Percentiles rank a stretch among this genome's conserved stretches.
Conservation (phyloP, 306 rosid genomes). For the Aeschynomene evenia region DNA sequence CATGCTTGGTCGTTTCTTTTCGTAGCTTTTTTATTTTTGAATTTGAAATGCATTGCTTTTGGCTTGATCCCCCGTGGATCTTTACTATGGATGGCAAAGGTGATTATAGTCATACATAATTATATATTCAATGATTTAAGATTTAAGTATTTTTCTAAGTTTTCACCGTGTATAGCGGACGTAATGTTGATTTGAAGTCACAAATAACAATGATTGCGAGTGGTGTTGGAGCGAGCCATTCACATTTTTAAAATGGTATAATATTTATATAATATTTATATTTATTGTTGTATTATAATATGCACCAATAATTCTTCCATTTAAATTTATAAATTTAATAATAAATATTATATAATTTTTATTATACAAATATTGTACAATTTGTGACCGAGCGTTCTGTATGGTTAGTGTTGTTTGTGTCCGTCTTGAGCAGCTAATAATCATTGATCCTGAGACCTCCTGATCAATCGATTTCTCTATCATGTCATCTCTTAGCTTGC, state of each 20-base stretch:
- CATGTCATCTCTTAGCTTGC: neutral
- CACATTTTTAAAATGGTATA: too few relatives aligned
- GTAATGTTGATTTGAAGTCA: neutral
- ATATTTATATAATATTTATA: too few relatives aligned
- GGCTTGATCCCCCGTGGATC: neutral
- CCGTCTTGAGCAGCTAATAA: neutral
- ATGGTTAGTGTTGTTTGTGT: neutral
- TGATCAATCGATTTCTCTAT: neutral
- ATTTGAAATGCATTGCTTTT: constrained; percentile 1
- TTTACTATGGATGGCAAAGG: neutral
- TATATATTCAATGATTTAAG: neutral
- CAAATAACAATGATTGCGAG: neutral
- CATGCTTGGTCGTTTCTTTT: neutral
- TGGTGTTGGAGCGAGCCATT: neutral
- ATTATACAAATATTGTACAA: too few relatives aligned
- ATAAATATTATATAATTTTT: too few relatives aligned
- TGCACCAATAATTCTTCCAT: too few relatives aligned
- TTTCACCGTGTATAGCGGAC: neutral
- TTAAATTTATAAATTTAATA: too few relatives aligned
- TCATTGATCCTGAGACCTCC: neutral
- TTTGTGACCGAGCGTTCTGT: neutral
- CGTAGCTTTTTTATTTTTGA: neutral
- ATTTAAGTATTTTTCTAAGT: neutral
- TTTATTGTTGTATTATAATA: too few relatives aligned
- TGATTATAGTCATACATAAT: neutral